Evolutionary conservation across 352 stramenopile species (phyloP).

Genomic region (Sclerospora graminicola): DNA sequence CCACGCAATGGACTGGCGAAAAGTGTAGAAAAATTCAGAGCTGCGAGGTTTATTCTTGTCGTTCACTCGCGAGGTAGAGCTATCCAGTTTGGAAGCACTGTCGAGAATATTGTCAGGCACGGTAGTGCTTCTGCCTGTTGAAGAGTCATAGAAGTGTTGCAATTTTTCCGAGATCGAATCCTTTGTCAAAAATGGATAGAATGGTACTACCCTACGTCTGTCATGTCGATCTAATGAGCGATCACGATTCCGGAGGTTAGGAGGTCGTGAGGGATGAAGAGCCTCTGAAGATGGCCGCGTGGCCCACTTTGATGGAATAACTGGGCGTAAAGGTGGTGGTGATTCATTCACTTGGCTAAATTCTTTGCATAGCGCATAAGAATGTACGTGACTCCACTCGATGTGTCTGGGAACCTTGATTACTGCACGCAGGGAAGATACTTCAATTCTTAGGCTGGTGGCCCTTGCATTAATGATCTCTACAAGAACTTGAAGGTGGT

Average conservation of each 20-base stretch:
- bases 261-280: slow-evolving; percentile 8
- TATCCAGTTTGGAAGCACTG: slow-evolving; percentile 49
- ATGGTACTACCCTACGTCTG: no score
- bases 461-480: slow-evolving; percentile 3
- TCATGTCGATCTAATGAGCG: slow-evolving; percentile 3
- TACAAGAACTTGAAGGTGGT: slow-evolving; percentile 13
- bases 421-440: not conserved
- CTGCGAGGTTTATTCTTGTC: slow-evolving; percentile 34
- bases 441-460: not conserved
- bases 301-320: no score
- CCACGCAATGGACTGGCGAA: no score
- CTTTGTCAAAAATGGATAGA: no score
- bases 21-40: slow-evolving; percentile 39
- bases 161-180: no score
- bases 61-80: slow-evolving; percentile 51
- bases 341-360: slow-evolving; percentile 45
- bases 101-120: slow-evolving; percentile 59
- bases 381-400: slow-evolving; percentile 10
- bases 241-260: slow-evolving; percentile 6
- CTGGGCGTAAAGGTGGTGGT: no score
- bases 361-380: slow-evolving; percentile 21
- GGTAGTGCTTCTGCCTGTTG: slow-evolving; percentile 21
- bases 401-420: slow-evolving; percentile 8
- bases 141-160: no score
- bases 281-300: no score